Evolutionary conservation across 768 basidiomycete species (phyloP).

Genomic region (Termitomyces sp.): DNA sequence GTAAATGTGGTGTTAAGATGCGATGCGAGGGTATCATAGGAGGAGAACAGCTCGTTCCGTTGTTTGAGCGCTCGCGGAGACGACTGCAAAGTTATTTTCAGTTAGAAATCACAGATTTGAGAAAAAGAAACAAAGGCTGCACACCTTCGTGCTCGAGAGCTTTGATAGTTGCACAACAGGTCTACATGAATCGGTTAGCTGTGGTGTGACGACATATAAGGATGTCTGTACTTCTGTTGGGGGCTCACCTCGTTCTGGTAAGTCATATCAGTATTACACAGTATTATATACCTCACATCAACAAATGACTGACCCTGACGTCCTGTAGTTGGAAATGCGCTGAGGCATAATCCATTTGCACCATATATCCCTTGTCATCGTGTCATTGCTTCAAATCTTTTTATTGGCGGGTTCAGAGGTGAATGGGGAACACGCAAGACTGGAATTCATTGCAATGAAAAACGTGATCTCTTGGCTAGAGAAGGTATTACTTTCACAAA

Average conservation of each 20-base stretch:
- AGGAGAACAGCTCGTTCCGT: slow-evolving; percentile 56
- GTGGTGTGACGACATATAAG: slow-evolving; percentile 57
- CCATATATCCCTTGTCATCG: slow-evolving; percentile 71
- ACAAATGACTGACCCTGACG: neutral
- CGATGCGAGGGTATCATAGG: slow-evolving; percentile 69
- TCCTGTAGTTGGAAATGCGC: slow-evolving; percentile 53
- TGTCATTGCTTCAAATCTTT: slow-evolving; percentile 57
- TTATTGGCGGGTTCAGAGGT: slow-evolving; percentile 61
- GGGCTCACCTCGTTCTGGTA: slow-evolving; percentile 64
- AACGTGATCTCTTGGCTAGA: slow-evolving; percentile 43
- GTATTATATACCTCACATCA: neutral
- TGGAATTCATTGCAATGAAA: slow-evolving; percentile 39
- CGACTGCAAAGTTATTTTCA: slow-evolving; percentile 24
- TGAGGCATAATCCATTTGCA: slow-evolving; percentile 64
- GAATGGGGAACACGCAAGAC: slow-evolving; percentile 53
- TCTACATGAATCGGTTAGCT: slow-evolving; percentile 32
- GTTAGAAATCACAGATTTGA: neutral
- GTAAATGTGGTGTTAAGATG: slow-evolving; percentile 75
- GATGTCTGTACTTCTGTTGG: slow-evolving; percentile 46
- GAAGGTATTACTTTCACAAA: slow-evolving; percentile 53
- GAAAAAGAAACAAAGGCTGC: slow-evolving; percentile 9
- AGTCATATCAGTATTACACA: too few relatives aligned
- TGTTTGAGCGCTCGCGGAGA: slow-evolving; percentile 52
- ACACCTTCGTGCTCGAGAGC: slow-evolving; percentile 46
- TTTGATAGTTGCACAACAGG: slow-evolving; percentile 63